A percentile compares a stretch with the other conserved stretches of the same genome.
phyloP scores from a whole-genome alignment of 495 filamentous ascomycete genomes.

The Monascus purpureus region DNA sequence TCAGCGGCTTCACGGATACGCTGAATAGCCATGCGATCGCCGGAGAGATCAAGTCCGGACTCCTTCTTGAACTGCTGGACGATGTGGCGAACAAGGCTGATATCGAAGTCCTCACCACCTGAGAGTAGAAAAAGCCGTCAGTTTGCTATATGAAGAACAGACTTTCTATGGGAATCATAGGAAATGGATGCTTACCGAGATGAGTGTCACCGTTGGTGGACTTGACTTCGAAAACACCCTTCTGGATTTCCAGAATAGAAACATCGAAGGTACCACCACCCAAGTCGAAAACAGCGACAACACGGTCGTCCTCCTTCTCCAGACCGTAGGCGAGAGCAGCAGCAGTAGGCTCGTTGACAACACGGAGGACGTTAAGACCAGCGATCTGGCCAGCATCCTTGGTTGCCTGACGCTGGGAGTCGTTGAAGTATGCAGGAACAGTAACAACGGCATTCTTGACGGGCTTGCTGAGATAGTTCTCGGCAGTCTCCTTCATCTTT shows the following conservation, averaged over 20 bases:
- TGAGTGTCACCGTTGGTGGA: constrained; percentile 98
- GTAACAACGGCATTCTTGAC: constrained; percentile 94
- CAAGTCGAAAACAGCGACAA: constrained; percentile 95
- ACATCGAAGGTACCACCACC: constrained; percentile 99
- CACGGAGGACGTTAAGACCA: constrained; percentile 89
- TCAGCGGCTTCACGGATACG: constrained; percentile 98
- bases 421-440: constrained; percentile 96
- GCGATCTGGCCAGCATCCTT: constrained; percentile 96
- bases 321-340: constrained; percentile 91
- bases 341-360: constrained; percentile 93
- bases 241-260: constrained; percentile 93
- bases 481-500: constrained; percentile 99
- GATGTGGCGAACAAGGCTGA: constrained; percentile 85
- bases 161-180: too few relatives aligned
- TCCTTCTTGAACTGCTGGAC: constrained; percentile 96
- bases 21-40: constrained; percentile 97
- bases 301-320: constrained; percentile 79
- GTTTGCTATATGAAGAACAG: too few relatives aligned
- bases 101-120: constrained; percentile 98
- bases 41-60: constrained; percentile 76
- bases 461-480: constrained; percentile 75
- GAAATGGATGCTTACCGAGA: constrained; percentile 34
- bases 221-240: constrained; percentile 97
- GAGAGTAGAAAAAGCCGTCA: too few relatives aligned
- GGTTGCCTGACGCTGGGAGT: constrained; percentile 93